These are phyloP conservation scores for Stagonosporopsis tanaceti DNA, from an alignment of 2,329 filamentous ascomycete genomes.

Conservation along the genomic window DNA sequence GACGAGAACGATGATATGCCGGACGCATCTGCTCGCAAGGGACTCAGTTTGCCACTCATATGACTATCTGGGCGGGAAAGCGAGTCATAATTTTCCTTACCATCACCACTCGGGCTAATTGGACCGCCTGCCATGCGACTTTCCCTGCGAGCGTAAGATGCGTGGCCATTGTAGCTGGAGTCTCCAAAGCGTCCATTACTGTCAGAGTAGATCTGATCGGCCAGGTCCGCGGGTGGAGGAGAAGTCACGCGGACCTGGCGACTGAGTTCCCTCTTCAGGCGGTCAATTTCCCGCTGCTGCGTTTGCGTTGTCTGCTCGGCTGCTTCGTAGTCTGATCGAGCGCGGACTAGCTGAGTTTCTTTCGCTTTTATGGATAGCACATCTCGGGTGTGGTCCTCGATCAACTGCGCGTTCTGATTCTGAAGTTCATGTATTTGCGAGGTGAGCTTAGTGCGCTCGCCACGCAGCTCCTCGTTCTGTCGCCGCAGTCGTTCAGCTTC, in stretches of 20 bases:
- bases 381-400: constrained; percentile 95
- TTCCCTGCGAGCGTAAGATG: constrained; percentile 52
- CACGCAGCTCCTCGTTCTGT: constrained; percentile 79
- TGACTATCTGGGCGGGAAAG: constrained; percentile 44
- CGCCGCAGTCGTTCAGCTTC: constrained; percentile 81
- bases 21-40: constrained; percentile 46
- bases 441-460: constrained; percentile 80
- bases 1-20: constrained; percentile 44
- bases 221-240: constrained; percentile 60
- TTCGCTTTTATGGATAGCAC: constrained; percentile 97
- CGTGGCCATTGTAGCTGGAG: constrained; percentile 41
- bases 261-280: constrained; percentile 84
- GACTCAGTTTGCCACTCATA: constrained; percentile 52
- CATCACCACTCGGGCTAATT: constrained; percentile 50
- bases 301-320: constrained; percentile 87
- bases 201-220: constrained; percentile 62
- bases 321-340: constrained; percentile 86
- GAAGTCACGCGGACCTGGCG: constrained; percentile 62
- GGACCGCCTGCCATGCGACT: constrained; percentile 40
- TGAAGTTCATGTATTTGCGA: constrained; percentile 94
- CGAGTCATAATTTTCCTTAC: constrained; percentile 58
- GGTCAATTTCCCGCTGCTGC: constrained; percentile 85
- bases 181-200: constrained; percentile 52
- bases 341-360: constrained; percentile 93
- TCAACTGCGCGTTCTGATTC: constrained; percentile 94